These are phyloP conservation scores for Colletotrichum sp. DNA, from an alignment of 2,329 filamentous ascomycete species.

Conservation along the genomic window DNA sequence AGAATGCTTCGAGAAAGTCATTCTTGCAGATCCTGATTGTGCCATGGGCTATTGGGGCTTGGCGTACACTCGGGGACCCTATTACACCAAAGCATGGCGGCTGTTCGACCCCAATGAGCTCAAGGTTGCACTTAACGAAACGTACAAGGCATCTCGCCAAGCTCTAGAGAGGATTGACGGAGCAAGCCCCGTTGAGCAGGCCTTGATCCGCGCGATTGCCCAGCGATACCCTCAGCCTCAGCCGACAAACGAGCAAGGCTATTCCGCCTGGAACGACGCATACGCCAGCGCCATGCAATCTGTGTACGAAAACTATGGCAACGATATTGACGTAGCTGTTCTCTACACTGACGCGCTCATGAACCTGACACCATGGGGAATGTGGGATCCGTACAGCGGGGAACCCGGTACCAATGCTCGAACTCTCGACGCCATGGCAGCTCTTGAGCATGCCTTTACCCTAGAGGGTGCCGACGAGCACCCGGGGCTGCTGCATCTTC, in stretches of 20 bases:
- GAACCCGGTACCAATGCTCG: background rate
- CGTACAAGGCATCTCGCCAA: conserved; percentile 1
- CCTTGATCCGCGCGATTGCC: conserved; percentile 21
- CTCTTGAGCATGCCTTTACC: conserved; percentile 17
- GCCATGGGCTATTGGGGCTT: conserved; percentile 59
- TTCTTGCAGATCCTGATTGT: conserved; percentile 45
- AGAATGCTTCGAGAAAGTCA: conserved; percentile 51
- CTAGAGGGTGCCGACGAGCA: conserved; percentile 23
- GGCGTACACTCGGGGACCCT: conserved; percentile 62
- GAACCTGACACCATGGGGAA: conserved; percentile 21
- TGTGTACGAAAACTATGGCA: conserved; percentile 9
- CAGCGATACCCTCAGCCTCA: conserved; percentile 16
- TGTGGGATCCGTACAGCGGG: conserved; percentile 20
- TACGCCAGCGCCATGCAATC: conserved; percentile 25
- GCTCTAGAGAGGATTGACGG: background rate
- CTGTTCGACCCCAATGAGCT: conserved; percentile 25
- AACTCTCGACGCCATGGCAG: conserved; percentile 4
- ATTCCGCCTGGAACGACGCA: conserved; percentile 2
- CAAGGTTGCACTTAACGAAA: background rate
- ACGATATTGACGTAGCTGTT: conserved; percentile 17
- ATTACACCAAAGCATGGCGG: conserved; percentile 40
- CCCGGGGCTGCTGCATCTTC: conserved; percentile 25
- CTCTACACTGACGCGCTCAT: conserved; percentile 27
- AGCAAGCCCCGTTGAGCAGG: conserved; percentile 9
- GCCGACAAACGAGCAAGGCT: background rate